A percentile compares a stretch with the other conserved stretches of the same genome.
phyloP scores from a whole-genome alignment of 1,139 yeast genomes.

The Taiozyma sp. region DNA sequence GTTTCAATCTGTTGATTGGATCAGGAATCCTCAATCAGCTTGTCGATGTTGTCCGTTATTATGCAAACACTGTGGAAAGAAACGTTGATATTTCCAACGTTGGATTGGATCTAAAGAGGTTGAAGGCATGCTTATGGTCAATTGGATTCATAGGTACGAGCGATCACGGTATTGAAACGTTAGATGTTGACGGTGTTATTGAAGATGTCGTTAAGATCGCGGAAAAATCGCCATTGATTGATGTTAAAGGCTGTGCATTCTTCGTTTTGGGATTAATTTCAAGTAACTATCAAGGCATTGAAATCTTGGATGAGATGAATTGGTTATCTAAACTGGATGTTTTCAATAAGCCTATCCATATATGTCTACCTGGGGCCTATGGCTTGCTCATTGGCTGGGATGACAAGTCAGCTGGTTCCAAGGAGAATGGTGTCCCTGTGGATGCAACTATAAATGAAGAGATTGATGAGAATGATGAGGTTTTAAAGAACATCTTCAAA shows the following conservation, averaged over 20 bases:
- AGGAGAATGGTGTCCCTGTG: conserved; percentile 11
- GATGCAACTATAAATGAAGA: conserved; percentile 5
- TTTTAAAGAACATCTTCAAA: conserved; percentile 44
- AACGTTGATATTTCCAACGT: conserved; percentile 19
- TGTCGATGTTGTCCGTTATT: conserved; percentile 34
- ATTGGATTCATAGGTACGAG: conserved; percentile 78
- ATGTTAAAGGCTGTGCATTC: conserved; percentile 70
- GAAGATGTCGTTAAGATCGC: conserved; percentile 50
- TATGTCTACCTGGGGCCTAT: conserved; percentile 45
- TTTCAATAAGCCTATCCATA: conserved; percentile 47
- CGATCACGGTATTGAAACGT: conserved; percentile 56
- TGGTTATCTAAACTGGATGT: conserved; percentile 64
- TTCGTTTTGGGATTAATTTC: conserved; percentile 74
- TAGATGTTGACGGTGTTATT: conserved; percentile 57
- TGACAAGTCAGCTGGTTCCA: conserved; percentile 6
- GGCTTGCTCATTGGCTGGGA: conserved; percentile 8
- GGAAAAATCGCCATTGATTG: conserved; percentile 50
- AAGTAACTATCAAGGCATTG: conserved; percentile 72
- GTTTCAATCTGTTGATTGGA: conserved; percentile 45
- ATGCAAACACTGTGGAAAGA: conserved; percentile 21
- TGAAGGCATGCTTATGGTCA: conserved; percentile 84
- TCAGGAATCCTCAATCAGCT: conserved; percentile 44
- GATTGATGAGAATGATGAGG: conserved; percentile 28
- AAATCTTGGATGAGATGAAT: conserved; percentile 73
- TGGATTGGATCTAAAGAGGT: conserved; percentile 31